Evolutionary conservation across 2,329 filamentous ascomycete species (phyloP), one percentile per base, ranked within the genome.

Genomic region (Karstenula rhodostoma): DNA sequence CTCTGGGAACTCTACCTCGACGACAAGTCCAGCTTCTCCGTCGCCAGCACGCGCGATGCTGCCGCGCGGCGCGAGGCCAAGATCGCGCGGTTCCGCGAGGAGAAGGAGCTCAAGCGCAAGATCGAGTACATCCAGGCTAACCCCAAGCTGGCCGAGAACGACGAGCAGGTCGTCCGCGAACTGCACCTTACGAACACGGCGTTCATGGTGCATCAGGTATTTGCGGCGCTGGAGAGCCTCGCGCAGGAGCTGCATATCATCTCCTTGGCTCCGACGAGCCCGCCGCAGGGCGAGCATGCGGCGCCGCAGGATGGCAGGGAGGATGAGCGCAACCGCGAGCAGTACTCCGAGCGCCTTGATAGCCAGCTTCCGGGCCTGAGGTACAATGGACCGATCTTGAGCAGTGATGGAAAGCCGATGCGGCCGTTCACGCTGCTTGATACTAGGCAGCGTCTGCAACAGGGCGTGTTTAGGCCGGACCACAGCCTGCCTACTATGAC

Each of bases 401-500:
- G 89, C 64, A 85, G 84, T 62, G 85, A 89, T 59, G 95, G 95
- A 47, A 95, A 92, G 74, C 95, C 95, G 15, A 83, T 98, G 68
- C 88, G 94, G 69, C 94, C 94, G 0, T 98, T 99, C 73, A 97
- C 93, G 1, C 83, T 99, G 23, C 84, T 96, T 4, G 89, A 90
- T 60, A 90, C 85, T 66, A 86, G 95, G 40, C 88, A 92, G 63
- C 89, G 93, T 62, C 79, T 97, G 60, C 87, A 89, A 61, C 84
- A 89, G 60, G 90, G 90, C 2, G 94, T 99, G 0, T 99, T 99
- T 79, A 86, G 92, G 57, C 88, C 93, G 0, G 93, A 95, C 8
- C 95, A 99, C 76, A 97, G 92, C 78, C 81, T 99, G 60, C 95
- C 95, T 0, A 98, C 95, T 3, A 98, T 99, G 95, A 92, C 88